These are phyloP conservation scores for Gossypium raimondii DNA, from an alignment of 345 rosid species.

Conservation along the genomic window DNA sequence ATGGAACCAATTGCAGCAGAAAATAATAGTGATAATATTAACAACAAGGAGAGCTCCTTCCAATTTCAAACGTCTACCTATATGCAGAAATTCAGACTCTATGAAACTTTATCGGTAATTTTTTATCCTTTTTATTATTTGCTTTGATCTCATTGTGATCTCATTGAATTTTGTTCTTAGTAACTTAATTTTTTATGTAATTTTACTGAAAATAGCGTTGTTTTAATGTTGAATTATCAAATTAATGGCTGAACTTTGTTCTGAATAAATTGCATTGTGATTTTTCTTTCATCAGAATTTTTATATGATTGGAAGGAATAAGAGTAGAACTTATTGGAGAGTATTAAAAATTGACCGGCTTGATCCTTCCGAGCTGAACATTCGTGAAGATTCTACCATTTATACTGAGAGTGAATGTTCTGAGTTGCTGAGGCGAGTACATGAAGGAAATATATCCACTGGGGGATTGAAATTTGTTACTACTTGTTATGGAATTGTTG, in stretches of 20 bases:
- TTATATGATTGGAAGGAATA: conserved; percentile 78
- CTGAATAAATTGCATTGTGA: conserved; percentile 1
- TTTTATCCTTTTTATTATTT: not conserved
- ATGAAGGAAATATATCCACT: conserved; percentile 84
- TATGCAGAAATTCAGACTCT: conserved; percentile 71
- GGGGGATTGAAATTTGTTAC: conserved; percentile 89
- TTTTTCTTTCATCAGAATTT: conserved; percentile 42
- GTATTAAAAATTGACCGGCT: conserved; percentile 72
- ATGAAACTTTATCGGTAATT: conserved; percentile 70
- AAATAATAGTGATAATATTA: not conserved
- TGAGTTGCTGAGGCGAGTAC: conserved; percentile 74
- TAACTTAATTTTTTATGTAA: not conserved
- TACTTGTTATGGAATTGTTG: conserved; percentile 85
- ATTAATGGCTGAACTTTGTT: not conserved
- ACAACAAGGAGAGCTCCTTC: conserved; percentile 11
- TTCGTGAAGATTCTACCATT: conserved; percentile 73
- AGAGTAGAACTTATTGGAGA: conserved; percentile 63
- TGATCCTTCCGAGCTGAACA: conserved; percentile 64
- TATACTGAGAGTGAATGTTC: conserved; percentile 67
- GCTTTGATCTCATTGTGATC: conserved; percentile 10
- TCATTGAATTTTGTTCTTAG: not conserved
- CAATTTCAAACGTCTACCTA: conserved; percentile 20
- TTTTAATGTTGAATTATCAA: conserved; percentile 7
- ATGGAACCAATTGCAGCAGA: conserved; percentile 22
- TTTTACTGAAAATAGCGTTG: not conserved